These are phyloP conservation scores for Tolypocladium cylindrosporum DNA, from an alignment of 2,329 filamentous ascomycete genomes.

Conservation along the genomic window DNA sequence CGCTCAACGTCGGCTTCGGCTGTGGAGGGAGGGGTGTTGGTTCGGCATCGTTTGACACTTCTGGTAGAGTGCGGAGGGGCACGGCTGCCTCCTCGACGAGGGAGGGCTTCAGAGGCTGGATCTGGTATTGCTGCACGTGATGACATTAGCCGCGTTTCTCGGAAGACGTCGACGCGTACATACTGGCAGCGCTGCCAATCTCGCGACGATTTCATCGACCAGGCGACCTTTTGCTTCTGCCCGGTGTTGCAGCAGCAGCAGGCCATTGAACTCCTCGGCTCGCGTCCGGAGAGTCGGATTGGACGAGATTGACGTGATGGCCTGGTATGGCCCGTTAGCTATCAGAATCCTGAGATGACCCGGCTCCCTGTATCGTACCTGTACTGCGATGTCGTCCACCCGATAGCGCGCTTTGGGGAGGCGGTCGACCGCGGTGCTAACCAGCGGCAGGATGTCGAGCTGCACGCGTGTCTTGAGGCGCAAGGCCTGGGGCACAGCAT, in stretches of 20 bases:
- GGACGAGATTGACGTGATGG: slow-evolving; percentile 13
- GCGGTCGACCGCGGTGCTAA: slow-evolving; percentile 14
- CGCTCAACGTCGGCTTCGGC: background rate
- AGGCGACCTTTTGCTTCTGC: slow-evolving; percentile 8
- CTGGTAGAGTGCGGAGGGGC: background rate
- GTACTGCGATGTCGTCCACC: slow-evolving; percentile 16
- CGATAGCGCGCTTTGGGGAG: slow-evolving; percentile 14
- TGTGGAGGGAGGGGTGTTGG: background rate
- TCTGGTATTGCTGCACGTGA: background rate
- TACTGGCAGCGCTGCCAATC: slow-evolving; percentile 12
- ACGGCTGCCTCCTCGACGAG: background rate
- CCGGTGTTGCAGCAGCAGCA: slow-evolving; percentile 8
- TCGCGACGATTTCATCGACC: slow-evolving; percentile 9
- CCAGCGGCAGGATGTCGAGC: slow-evolving; percentile 21
- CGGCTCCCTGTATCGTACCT: slow-evolving; percentile 13
- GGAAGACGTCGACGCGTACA: background rate
- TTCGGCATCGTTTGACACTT: background rate
- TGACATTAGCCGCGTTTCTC: background rate
- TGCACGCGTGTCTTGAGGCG: slow-evolving; percentile 15
- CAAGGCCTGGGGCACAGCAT: slow-evolving; percentile 3
- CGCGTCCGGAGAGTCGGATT: slow-evolving; percentile 12
- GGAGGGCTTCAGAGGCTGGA: background rate
- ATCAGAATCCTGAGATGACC: too few species aligned
- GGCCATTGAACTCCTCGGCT: slow-evolving; percentile 12
- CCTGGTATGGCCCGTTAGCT: slow-evolving; percentile 4